Evolutionary conservation across 805 yeast genomes (phyloP).

Genomic region (Pichia phayaonensis): DNA sequence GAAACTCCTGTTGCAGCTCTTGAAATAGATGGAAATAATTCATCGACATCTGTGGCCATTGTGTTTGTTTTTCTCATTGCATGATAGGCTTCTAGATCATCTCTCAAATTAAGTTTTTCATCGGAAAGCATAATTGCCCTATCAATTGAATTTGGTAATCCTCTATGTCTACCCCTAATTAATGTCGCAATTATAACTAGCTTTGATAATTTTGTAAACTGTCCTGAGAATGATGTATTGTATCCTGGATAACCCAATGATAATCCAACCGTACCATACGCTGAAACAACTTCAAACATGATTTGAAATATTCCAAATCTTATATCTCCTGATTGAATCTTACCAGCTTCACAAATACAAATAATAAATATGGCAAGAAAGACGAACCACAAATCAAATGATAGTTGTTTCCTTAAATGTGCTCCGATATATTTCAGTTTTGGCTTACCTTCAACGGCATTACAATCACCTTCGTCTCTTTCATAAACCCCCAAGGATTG

Average conservation of each 20-base stretch:
- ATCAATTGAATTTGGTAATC: constrained; percentile 86
- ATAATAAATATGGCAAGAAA: constrained; percentile 79
- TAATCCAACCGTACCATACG: constrained; percentile 94
- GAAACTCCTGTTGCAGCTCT: constrained; percentile 4
- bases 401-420: constrained; percentile 85
- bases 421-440: constrained; percentile 66
- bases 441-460: constrained; percentile 22
- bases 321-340: constrained; percentile 37
- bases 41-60: background rate
- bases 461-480: constrained; percentile 26
- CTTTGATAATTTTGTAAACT: constrained; percentile 68
- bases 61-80: constrained; percentile 25
- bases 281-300: constrained; percentile 84
- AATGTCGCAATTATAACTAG: constrained; percentile 81
- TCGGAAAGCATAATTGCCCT: constrained; percentile 87
- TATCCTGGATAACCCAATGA: constrained; percentile 74
- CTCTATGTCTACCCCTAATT: constrained; percentile 95
- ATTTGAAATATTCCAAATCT: constrained; percentile 62
- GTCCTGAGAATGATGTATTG: constrained; percentile 63
- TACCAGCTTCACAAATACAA: constrained; percentile 76
- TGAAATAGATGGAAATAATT: constrained; percentile 4
- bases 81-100: constrained; percentile 50
- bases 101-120: constrained; percentile 54
- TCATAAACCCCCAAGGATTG: constrained; percentile 87
- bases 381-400: constrained; percentile 92